Evolutionary conservation across 331 rosid genomes (phyloP), one percentile per base, ranked within the genome.

Genomic region (Cydonia oblonga): DNA sequence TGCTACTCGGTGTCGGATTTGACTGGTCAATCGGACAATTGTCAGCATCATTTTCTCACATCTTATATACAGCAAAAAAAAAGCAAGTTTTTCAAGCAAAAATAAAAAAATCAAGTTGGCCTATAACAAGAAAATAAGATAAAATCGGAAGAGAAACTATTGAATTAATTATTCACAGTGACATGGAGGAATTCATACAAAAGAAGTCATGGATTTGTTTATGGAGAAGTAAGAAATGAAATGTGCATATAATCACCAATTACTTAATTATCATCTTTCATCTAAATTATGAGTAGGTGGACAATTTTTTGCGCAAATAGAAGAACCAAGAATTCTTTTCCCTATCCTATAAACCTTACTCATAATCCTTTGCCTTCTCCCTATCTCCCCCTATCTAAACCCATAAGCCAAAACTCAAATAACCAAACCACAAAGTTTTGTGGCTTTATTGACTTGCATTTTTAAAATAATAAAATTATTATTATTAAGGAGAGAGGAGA

Each of bases 1-100:
- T 60, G 70, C 33, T 26, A 24, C 44, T 67, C 29, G 40, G 42
- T 72, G 59, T 73, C 70, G 18, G 54, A 57, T 73, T 58, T 67
- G 74, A 78, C 74, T 67, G 66, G 70, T 72, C 78, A 58, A 14
- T 57, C 2, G 22, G 22, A 53, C 59, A 71, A 58, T 23, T 28
- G 66, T 70, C 28, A 46, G 18, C 46, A 7, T 46, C 32, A 57
- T 16, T 65, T 46, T 44, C 46, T 46, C 4, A 26, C 63, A 30
- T 49, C 40, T 25, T 49, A 49, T 25, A 24, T 2, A 59, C 10
- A 0, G 5, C 20, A 14, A 60, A 60, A 24, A 26, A 60, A 6
- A 13, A 3, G 54, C 9, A 49, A 49, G 4, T 16, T 49, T 49
- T 49, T 49, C 9, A 16, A 49, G 9, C 9, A 49, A 49, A 49